Conservation (phyloP, 106 monocot genomes). For the Gastrodia elata region DNA sequence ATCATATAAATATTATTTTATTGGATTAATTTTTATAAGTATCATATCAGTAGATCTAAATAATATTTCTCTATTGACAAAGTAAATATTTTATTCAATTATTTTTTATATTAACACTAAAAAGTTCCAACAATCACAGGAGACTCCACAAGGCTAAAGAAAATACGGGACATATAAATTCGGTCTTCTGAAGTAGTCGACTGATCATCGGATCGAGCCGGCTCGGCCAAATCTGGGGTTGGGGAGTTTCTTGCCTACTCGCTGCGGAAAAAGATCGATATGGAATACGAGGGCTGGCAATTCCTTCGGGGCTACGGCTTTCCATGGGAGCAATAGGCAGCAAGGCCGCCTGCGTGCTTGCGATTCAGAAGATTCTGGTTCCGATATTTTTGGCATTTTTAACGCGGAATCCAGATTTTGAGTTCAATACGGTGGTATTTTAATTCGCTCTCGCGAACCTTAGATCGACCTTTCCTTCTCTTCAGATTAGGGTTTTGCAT, state of each 20-base stretch:
- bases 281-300: not conserved
- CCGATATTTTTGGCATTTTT: not conserved
- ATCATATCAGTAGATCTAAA: no score
- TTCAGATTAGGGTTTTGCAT: not conserved
- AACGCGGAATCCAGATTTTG: not conserved
- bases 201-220: not conserved
- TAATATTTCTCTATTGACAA: no score
- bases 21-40: no score
- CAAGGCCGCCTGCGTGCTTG: not conserved
- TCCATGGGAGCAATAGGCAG: not conserved
- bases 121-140: no score
- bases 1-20: no score
- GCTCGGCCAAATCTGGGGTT: not conserved
- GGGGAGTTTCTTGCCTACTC: not conserved
- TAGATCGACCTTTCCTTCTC: not conserved
- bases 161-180: no score
- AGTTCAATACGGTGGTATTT: no score
- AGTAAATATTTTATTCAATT: no score
- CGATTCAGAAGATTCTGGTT: not conserved
- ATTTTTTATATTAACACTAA: no score
- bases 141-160: no score
- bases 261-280: not conserved
- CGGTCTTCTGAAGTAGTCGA: not conserved
- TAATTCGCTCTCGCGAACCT: not conserved
- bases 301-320: constrained; percentile 1